Conservation (phyloP, 2,329 filamentous ascomycete genomes). For the Xylaria multiplex region DNA sequence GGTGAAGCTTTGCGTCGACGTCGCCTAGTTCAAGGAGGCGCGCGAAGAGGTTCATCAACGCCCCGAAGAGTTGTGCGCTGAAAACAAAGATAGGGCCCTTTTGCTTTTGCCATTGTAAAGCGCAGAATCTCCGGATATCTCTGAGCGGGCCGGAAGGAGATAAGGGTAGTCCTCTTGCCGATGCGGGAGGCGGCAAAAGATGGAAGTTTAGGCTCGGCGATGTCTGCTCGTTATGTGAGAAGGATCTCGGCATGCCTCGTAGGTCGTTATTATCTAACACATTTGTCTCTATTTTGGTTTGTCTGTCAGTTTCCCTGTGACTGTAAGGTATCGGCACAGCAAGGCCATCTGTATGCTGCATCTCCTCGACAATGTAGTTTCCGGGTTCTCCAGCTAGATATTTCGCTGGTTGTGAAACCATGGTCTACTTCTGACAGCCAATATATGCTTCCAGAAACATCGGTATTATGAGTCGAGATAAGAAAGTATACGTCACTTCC, state of each 20-base stretch:
- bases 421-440: conserved; percentile 7
- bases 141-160: neutral
- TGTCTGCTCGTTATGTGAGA: conserved; percentile 50
- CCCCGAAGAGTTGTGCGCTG: conserved; percentile 80
- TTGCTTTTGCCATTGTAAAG: conserved; percentile 60
- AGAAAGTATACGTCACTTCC: neutral
- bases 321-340: neutral
- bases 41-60: conserved; percentile 85
- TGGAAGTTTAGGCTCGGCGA: conserved; percentile 40
- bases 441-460: conserved; percentile 7
- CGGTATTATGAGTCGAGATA: neutral
- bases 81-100: conserved; percentile 79
- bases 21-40: conserved; percentile 73
- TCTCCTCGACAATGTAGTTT: neutral
- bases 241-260: conserved; percentile 55
- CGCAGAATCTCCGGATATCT: conserved; percentile 29
- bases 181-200: conserved; percentile 21
- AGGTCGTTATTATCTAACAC: conserved; percentile 49
- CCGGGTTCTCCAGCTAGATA: neutral
- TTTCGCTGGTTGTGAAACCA: conserved; percentile 19
- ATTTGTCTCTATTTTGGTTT: conserved; percentile 4
- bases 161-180: conserved; percentile 19
- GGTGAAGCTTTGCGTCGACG: conserved; percentile 69
- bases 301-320: conserved; percentile 11
- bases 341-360: conserved; percentile 7